A percentile compares a stretch with the other conserved stretches of the same genome.
phyloP scores from a whole-genome alignment of 768 basidiomycete genomes.

The Lyophyllum decastes region DNA sequence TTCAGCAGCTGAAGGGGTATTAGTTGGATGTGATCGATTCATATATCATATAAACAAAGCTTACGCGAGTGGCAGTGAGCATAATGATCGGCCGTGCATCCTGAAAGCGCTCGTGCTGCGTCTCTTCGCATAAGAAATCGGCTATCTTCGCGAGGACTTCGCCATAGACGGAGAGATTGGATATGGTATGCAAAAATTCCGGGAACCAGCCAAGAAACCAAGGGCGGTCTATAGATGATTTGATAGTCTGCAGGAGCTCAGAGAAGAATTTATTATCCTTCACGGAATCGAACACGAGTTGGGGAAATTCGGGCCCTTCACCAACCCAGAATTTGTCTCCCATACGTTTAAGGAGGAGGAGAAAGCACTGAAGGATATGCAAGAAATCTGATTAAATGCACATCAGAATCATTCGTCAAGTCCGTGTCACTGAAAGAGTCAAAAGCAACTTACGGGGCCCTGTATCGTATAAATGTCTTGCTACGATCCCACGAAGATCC shows the following conservation, averaged over 20 bases:
- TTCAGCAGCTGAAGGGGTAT: slow-evolving; percentile 29
- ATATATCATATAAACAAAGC: slow-evolving; percentile 24
- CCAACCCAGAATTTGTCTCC: slow-evolving; percentile 64
- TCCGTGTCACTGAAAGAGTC: slow-evolving; percentile 10
- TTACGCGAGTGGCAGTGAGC: slow-evolving; percentile 61
- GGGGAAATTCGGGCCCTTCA: slow-evolving; percentile 72
- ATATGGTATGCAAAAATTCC: slow-evolving; percentile 61
- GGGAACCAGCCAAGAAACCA: slow-evolving; percentile 68
- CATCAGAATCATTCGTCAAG: slow-evolving; percentile 13
- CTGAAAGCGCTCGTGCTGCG: slow-evolving; percentile 76
- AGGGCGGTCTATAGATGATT: slow-evolving; percentile 32
- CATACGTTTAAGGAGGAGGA: slow-evolving; percentile 60
- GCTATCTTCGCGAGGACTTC: slow-evolving; percentile 73
- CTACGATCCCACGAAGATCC: slow-evolving; percentile 55
- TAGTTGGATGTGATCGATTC: background rate
- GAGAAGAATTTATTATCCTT: slow-evolving; percentile 71
- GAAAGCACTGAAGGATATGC: slow-evolving; percentile 58
- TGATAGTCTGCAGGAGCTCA: slow-evolving; percentile 40
- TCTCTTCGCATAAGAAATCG: slow-evolving; percentile 76
- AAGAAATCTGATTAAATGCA: slow-evolving; percentile 50
- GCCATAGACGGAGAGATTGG: slow-evolving; percentile 47
- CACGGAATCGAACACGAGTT: slow-evolving; percentile 79
- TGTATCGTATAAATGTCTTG: slow-evolving; percentile 59
- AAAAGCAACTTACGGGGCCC: slow-evolving; percentile 55
- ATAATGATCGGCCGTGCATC: slow-evolving; percentile 62